phyloP scores from a whole-genome alignment of 257 asterid genomes.

The Fraxinus quadrangulata region DNA sequence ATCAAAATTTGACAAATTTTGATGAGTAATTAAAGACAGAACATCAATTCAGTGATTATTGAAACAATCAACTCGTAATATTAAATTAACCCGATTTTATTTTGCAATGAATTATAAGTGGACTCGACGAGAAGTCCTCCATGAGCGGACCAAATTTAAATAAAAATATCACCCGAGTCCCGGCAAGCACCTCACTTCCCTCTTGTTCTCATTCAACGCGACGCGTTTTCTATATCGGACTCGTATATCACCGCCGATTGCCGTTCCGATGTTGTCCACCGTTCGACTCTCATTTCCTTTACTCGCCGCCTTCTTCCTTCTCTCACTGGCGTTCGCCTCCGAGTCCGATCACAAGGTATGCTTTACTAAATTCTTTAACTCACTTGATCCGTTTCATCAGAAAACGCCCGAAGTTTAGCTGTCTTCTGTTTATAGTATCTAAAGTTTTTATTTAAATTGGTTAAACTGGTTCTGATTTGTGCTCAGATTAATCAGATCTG shows the following conservation, averaged over 20 bases:
- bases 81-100: not conserved
- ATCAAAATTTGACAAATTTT: too few relatives aligned
- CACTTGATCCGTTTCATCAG: not conserved
- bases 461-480: not conserved
- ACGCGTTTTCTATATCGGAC: not conserved
- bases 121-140: not conserved
- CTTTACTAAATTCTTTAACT: not conserved
- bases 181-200: not conserved
- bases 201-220: not conserved
- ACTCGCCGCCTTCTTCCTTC: constrained; percentile 14
- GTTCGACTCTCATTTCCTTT: constrained; percentile 14
- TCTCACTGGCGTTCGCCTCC: constrained; percentile 31
- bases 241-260: not conserved
- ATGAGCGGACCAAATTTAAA: not conserved
- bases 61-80: too few relatives aligned
- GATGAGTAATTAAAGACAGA: too few relatives aligned
- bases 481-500: not conserved
- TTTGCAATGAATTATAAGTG: not conserved
- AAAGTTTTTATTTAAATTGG: not conserved
- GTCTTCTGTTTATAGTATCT: not conserved
- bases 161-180: not conserved
- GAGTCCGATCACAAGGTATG: constrained; percentile 35
- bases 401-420: not conserved
- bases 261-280: constrained; percentile 26
- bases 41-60: too few relatives aligned